Evolutionary conservation across 2,329 filamentous ascomycete species (phyloP), one percentile per base, ranked within the genome.

Genomic region (Aaosphaeria arxii): DNA sequence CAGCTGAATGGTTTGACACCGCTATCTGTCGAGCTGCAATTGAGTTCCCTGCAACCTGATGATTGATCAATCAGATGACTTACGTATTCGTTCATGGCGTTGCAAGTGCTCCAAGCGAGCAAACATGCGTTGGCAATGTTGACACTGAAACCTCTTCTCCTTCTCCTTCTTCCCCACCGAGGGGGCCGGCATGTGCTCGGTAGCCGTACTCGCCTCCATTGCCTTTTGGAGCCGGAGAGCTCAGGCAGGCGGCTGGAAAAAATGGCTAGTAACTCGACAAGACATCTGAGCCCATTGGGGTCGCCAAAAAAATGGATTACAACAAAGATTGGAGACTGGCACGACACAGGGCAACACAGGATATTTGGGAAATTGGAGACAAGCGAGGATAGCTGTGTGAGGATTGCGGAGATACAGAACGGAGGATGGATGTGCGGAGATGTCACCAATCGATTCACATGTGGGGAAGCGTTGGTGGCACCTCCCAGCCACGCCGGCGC

Each of bases 1-100:
- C 71, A 73, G 38, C 60, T 55, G 56, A 73, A 73, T 6, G 71
- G 71, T 53, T 72, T 73, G 49, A 72, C 64, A 29, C 70, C 67
- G 40, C 68, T 72, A 54, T 73, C 68, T 65, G 40, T 45, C 33
- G 13, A 5, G 39, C 30, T 11, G 46, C 17, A 24, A 24, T 24
- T 24, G 17, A 24, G 17, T 24, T 24, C 17, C 17, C 17, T 64
- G 24, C 64, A 54, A 45, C 31, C 31, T 6, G 30, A 44, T 29
- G 29, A 32, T n/a, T 7, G 30, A 24, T 24, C 17, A 24, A 24
- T 24, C 17, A 24, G 28, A n/a, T 33, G n/a, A 57, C 61, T 59
- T 56, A 67, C 63, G 65, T 31, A 71, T 72, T 38, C 70, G 60
- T 50, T 73, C 70, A 61, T 73, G 70, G 6, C 70, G 62, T 50